Percentiles rank a stretch among this genome's conserved stretches.
Evolutionary conservation across 371 early-diverging fungal genomes (phyloP).

Genomic region (Lichtheimia ornata): DNA sequence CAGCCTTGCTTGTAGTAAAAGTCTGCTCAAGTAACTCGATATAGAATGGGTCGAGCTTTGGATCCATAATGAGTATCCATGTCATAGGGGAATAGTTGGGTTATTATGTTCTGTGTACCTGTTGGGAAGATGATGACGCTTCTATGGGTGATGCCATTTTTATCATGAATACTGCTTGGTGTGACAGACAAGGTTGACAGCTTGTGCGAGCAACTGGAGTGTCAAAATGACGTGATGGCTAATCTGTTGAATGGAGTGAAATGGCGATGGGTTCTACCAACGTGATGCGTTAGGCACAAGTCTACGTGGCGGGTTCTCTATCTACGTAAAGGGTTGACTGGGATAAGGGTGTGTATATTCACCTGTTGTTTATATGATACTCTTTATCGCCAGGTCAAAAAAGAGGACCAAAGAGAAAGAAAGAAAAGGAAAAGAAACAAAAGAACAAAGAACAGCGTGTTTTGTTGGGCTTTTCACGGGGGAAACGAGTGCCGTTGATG

Average conservation of each 20-base stretch:
- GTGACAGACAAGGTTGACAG: slow-evolving; percentile 11
- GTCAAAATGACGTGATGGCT: slow-evolving; percentile 14
- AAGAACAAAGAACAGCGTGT: slow-evolving; percentile 5
- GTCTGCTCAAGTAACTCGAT: slow-evolving; percentile 36
- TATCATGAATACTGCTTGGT: slow-evolving; percentile 1
- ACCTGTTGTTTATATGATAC: no score
- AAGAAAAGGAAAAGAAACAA: slow-evolving; percentile 14
- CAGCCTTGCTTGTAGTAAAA: slow-evolving; percentile 44
- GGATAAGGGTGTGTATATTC: not conserved
- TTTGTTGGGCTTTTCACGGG: slow-evolving; percentile 15
- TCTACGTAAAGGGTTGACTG: not conserved
- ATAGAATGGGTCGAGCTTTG: slow-evolving; percentile 53
- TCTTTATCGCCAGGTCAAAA: not conserved
- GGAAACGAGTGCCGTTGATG: slow-evolving; percentile 8
- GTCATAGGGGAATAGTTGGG: slow-evolving; percentile 1
- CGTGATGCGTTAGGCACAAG: slow-evolving; percentile 5
- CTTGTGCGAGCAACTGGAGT: slow-evolving; percentile 11
- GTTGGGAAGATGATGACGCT: slow-evolving; percentile 1
- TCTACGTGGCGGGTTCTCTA: not conserved
- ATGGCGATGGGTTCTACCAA: slow-evolving; percentile 1
- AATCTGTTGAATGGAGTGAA: not conserved
- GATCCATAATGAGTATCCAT: not conserved
- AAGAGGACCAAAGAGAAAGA: slow-evolving; percentile 9
- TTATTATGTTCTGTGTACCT: slow-evolving; percentile 3
- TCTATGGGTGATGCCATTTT: slow-evolving; percentile 7